Percentiles rank a stretch among this genome's conserved stretches.
These are phyloP conservation scores for Lachancea fermentati DNA, from an alignment of 805 yeast species.

Conservation along the genomic window DNA sequence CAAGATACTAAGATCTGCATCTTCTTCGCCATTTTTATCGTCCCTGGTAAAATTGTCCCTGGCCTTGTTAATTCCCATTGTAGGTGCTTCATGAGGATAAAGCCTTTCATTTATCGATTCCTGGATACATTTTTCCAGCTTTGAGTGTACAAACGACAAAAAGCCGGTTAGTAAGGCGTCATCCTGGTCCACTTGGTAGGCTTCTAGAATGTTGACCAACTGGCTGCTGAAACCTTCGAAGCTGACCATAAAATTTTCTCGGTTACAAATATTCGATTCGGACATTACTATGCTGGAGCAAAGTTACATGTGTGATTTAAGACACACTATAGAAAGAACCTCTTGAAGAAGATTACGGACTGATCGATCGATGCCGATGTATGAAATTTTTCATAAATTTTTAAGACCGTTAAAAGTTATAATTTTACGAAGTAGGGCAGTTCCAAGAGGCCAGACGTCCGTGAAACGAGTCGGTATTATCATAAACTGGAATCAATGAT, in stretches of 20 bases:
- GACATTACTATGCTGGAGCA: conserved; percentile 1
- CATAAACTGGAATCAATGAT: no score
- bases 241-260: conserved; percentile 12
- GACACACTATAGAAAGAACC: neutral
- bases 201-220: conserved; percentile 20
- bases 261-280: conserved; percentile 13
- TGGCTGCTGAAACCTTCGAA: conserved; percentile 16
- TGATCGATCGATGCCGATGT: neutral
- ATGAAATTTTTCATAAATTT: neutral
- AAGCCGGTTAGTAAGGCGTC: conserved; percentile 25
- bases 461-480: no score
- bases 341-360: neutral
- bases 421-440: no score
- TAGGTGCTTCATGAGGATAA: neutral
- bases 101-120: conserved; percentile 4
- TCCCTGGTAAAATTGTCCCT: neutral
- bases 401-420: neutral
- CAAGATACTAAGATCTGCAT: conserved; percentile 13
- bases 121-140: conserved; percentile 14
- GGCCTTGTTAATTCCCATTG: neutral
- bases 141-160: conserved; percentile 27
- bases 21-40: neutral
- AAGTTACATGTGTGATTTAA: conserved; percentile 1
- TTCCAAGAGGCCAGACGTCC: no score
- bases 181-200: conserved; percentile 25